Conservation (phyloP, 495 filamentous ascomycete species). For the Penicillium verhagenii region DNA sequence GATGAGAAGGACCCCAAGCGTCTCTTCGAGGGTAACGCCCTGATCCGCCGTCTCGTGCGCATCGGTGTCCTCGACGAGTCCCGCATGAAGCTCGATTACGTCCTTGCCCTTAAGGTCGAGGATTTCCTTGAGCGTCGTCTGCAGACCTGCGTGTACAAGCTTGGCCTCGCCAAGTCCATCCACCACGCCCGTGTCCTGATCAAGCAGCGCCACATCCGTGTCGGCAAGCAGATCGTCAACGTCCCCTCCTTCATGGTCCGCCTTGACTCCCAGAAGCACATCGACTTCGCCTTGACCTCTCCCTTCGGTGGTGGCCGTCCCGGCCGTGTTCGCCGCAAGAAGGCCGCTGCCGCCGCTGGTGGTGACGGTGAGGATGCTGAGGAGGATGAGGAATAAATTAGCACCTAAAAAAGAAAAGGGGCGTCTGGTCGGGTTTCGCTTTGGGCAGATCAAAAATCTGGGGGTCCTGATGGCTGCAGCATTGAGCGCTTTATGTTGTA, state of each 20-base stretch:
- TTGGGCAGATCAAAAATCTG: conserved; percentile 33
- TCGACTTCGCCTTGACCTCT: conserved; percentile 96
- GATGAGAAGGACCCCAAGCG: conserved; percentile 99
- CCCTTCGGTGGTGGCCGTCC: conserved; percentile 96
- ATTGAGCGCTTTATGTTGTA: conserved; percentile 45
- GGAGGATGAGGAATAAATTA: conserved; percentile 79
- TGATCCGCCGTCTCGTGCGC: conserved; percentile 99
- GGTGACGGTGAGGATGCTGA: conserved; percentile 84
- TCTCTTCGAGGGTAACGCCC: conserved; percentile 99
- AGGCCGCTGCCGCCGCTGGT: conserved; percentile 91
- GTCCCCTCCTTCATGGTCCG: conserved; percentile 98
- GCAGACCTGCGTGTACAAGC: conserved; percentile 99
- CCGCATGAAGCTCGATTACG: conserved; percentile 99
- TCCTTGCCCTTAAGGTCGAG: conserved; percentile 94
- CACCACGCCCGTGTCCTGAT: conserved; percentile 99
- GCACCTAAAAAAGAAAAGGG: conserved; percentile 27
- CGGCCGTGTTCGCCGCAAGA: conserved; percentile 97
- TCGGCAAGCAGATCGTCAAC: conserved; percentile 99
- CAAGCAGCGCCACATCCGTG: conserved; percentile 98
- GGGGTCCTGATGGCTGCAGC: conserved; percentile 45
- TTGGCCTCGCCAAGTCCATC: conserved; percentile 98
- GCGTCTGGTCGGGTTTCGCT: conserved; percentile 47
- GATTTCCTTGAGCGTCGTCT: conserved; percentile 99
- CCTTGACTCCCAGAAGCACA: conserved; percentile 99
- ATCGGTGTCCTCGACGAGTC: conserved; percentile 99